These are phyloP conservation scores for Tulasnella sp. DNA, from an alignment of 768 basidiomycete species.

Conservation along the genomic window DNA sequence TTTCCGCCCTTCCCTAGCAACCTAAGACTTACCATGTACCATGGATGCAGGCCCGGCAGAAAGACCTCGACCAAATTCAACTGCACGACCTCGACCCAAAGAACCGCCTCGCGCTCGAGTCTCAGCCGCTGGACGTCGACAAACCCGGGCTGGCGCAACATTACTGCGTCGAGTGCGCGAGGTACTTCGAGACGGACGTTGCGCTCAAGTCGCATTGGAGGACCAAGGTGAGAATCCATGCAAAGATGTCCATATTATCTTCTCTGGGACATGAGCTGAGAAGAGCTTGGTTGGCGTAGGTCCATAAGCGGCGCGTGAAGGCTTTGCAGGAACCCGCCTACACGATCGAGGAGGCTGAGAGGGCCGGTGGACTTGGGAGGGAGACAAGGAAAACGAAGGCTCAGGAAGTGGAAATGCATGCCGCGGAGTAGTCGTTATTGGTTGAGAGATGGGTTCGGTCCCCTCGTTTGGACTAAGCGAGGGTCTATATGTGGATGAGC, in stretches of 20 bases:
- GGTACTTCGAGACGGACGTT: conserved; percentile 69
- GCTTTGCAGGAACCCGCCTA: conserved; percentile 77
- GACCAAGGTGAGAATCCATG: conserved; percentile 41
- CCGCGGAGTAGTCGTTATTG: no score
- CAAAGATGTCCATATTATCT: background rate
- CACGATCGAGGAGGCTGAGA: conserved; percentile 83
- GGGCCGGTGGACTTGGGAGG: conserved; percentile 74
- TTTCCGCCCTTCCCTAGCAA: conserved; percentile 1
- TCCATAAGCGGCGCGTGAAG: conserved; percentile 84
- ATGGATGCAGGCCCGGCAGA: conserved; percentile 48
- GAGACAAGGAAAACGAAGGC: conserved; percentile 26
- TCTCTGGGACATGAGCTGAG: background rate
- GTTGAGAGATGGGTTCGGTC: no score
- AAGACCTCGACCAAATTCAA: conserved; percentile 90
- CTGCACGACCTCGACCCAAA: conserved; percentile 75
- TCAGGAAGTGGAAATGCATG: background rate
- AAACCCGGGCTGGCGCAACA: conserved; percentile 89
- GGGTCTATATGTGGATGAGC: no score
- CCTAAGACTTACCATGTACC: background rate
- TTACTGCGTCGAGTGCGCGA: conserved; percentile 94
- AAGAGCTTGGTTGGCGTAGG: conserved; percentile 18
- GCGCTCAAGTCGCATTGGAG: conserved; percentile 77
- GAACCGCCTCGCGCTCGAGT: conserved; percentile 67
- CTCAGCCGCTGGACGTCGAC: conserved; percentile 77
- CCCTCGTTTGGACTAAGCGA: no score